These are phyloP conservation scores for Hapsidospora chrysogenum DNA, from an alignment of 495 filamentous ascomycete species.

Conservation along the genomic window DNA sequence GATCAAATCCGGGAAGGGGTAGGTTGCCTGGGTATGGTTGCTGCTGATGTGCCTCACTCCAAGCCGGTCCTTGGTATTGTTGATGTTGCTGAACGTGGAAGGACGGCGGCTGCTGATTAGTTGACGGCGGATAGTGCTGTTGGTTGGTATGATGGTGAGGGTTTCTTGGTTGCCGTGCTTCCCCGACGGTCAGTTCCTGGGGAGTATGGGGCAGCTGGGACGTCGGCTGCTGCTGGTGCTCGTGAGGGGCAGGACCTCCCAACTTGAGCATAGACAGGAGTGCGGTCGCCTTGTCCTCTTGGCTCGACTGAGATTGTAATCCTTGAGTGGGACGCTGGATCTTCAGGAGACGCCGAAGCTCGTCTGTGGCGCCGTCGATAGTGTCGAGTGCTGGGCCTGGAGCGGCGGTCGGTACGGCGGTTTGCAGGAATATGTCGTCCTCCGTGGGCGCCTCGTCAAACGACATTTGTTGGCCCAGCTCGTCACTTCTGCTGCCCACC, in stretches of 20 bases:
- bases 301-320: constrained; percentile 12
- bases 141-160: constrained; percentile 1
- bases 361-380: constrained; percentile 39
- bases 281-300: constrained; percentile 15
- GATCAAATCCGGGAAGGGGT: background rate
- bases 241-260: constrained; percentile 7
- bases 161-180: constrained; percentile 3
- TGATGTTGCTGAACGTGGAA: background rate
- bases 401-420: constrained; percentile 6
- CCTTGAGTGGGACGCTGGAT: constrained; percentile 34
- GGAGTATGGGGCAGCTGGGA: constrained; percentile 12
- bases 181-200: constrained; percentile 16
- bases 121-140: background rate
- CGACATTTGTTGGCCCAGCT: constrained; percentile 6
- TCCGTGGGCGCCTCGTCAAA: constrained; percentile 23
- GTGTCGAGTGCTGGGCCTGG: constrained; percentile 23
- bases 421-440: constrained; percentile 18
- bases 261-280: constrained; percentile 17
- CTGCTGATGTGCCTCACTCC: background rate
- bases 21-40: background rate
- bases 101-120: background rate
- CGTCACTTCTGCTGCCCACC: constrained; percentile 2
- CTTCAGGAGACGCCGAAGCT: constrained; percentile 47
- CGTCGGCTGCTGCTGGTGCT: constrained; percentile 4
- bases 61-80: background rate